phyloP scores from a whole-genome alignment of 352 stramenopile species.

The Globisporangium canariense region DNA sequence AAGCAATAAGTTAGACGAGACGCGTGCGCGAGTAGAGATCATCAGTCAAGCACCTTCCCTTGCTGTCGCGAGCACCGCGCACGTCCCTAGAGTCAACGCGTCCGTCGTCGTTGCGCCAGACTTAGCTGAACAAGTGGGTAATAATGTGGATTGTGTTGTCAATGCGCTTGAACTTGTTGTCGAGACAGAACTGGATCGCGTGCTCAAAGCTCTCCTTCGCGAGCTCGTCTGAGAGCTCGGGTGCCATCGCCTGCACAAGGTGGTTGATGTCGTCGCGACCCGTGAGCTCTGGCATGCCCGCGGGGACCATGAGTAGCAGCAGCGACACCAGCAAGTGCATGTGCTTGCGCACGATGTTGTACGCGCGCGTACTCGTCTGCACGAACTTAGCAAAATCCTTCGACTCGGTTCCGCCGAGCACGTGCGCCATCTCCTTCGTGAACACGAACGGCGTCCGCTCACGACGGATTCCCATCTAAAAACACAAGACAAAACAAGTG shows the following conservation, averaged over 20 bases:
- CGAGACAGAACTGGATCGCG: slow-evolving; percentile 78
- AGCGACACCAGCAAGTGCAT: slow-evolving; percentile 84
- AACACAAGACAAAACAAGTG: not conserved
- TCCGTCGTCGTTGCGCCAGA: slow-evolving; percentile 1
- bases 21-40: slow-evolving; percentile 1
- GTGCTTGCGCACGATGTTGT: slow-evolving; percentile 79
- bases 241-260: slow-evolving; percentile 69
- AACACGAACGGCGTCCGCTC: slow-evolving; percentile 88
- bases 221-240: slow-evolving; percentile 66
- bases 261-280: slow-evolving; percentile 85
- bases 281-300: slow-evolving; percentile 80
- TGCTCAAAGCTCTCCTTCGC: slow-evolving; percentile 68
- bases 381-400: slow-evolving; percentile 74
- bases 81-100: slow-evolving; percentile 1
- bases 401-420: slow-evolving; percentile 73
- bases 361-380: slow-evolving; percentile 66
- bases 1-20: slow-evolving; percentile 22
- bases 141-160: slow-evolving; percentile 87
- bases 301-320: slow-evolving; percentile 85
- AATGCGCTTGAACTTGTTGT: slow-evolving; percentile 85
- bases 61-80: not conserved
- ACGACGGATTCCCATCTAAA: slow-evolving; percentile 71
- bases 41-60: not conserved
- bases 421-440: slow-evolving; percentile 86
- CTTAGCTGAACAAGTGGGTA: slow-evolving; percentile 44